Evolutionary conservation across 1,284 basidiomycete genomes (phyloP).

Genomic region (Trametes versicolor): DNA sequence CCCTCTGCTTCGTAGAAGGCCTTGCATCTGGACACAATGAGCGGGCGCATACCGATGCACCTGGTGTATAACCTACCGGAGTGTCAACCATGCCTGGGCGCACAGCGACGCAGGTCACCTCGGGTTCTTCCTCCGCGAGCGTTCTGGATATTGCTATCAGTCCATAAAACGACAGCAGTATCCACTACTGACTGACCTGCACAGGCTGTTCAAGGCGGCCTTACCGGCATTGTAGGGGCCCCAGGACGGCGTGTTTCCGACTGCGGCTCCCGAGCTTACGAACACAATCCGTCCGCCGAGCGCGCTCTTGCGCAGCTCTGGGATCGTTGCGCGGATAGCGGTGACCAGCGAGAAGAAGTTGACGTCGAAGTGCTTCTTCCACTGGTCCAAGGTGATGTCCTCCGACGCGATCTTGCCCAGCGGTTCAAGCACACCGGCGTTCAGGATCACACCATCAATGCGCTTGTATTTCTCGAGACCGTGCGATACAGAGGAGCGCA

Average conservation of each 20-base stretch:
- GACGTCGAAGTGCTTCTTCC: constrained; percentile 78
- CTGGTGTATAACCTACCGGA: constrained; percentile 50
- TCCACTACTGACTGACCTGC: constrained; percentile 58
- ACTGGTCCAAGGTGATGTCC: constrained; percentile 53
- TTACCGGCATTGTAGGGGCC: constrained; percentile 83
- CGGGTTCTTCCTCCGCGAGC: constrained; percentile 82
- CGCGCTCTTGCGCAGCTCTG: constrained; percentile 70
- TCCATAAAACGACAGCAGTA: too few species aligned
- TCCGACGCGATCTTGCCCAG: constrained; percentile 52
- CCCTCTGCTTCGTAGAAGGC: constrained; percentile 57
- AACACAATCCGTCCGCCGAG: constrained; percentile 77
- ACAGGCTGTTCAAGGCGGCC: constrained; percentile 88
- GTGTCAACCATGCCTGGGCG: constrained; percentile 90
- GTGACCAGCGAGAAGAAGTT: constrained; percentile 87
- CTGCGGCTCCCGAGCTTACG: constrained; percentile 84
- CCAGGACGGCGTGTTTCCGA: constrained; percentile 75
- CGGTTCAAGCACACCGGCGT: constrained; percentile 77
- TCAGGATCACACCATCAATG: constrained; percentile 82
- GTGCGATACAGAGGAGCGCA: constrained; percentile 59
- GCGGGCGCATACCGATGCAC: neutral
- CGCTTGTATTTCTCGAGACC: constrained; percentile 62
- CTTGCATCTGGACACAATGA: constrained; percentile 70
- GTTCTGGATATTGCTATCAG: constrained; percentile 59
- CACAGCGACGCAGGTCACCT: constrained; percentile 78
- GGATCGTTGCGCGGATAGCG: constrained; percentile 71